Evolutionary conservation across 2,329 filamentous ascomycete species (phyloP).

Genomic region (Aspergillus vadensis): DNA sequence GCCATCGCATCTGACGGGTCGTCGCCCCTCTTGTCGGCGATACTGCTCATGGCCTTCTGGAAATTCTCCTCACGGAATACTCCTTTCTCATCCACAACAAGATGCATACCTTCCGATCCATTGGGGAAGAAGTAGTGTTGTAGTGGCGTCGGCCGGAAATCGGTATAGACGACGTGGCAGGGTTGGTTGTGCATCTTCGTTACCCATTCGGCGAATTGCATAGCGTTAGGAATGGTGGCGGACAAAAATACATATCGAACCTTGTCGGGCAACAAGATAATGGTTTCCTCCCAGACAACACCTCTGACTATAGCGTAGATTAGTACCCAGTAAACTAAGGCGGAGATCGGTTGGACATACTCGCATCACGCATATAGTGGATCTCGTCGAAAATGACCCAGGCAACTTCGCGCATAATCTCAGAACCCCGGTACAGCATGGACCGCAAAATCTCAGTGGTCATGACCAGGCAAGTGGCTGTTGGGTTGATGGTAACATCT

Average conservation of each 20-base stretch:
- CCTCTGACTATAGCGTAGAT: conserved; percentile 61
- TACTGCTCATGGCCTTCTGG: conserved; percentile 88
- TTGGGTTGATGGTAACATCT: conserved; percentile 98
- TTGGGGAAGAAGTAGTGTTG: conserved; percentile 98
- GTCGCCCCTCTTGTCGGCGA: conserved; percentile 83
- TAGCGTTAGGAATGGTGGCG: conserved; percentile 96
- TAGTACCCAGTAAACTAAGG: conserved; percentile 13
- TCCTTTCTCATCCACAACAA: conserved; percentile 96
- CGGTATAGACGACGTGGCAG: conserved; percentile 98
- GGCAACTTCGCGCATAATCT: conserved; percentile 98
- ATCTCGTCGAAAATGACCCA: conserved; percentile 99
- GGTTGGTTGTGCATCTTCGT: conserved; percentile 96
- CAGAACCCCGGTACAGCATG: conserved; percentile 96
- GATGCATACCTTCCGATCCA: conserved; percentile 86
- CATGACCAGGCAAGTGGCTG: conserved; percentile 97
- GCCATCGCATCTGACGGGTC: conserved; percentile 78
- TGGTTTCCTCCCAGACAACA: conserved; percentile 99
- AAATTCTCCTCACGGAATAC: conserved; percentile 97
- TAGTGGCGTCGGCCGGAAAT: conserved; percentile 93
- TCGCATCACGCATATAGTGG: conserved; percentile 95
- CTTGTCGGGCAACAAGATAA: conserved; percentile 96
- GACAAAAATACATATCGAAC: conserved; percentile 98
- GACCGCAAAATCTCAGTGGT: conserved; percentile 98
- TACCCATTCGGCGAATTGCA: conserved; percentile 99
- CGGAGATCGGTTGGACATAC: conserved; percentile 27